A percentile compares a stretch with the other conserved stretches of the same genome.
phyloP scores from a whole-genome alignment of 2,329 filamentous ascomycete genomes.

The Penicillium freii region DNA sequence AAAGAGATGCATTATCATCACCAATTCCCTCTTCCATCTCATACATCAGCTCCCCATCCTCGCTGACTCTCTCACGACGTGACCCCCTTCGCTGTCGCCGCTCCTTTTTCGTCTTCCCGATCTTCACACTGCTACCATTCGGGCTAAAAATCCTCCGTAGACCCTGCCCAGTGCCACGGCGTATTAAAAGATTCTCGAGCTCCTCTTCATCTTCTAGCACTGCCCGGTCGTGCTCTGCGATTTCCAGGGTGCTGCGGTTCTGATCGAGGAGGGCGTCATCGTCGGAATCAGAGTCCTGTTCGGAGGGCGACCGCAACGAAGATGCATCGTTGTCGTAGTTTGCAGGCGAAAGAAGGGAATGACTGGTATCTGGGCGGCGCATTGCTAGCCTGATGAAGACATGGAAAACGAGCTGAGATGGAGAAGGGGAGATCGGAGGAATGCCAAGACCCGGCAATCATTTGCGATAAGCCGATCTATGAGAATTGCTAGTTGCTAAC shows the following conservation, averaged over 20 bases:
- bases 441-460: slow-evolving; percentile 2
- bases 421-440: slow-evolving; percentile 10
- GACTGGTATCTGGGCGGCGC: slow-evolving; percentile 21
- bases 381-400: slow-evolving; percentile 28
- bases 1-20: slow-evolving; percentile 63
- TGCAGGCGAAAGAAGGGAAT: slow-evolving; percentile 60
- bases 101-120: slow-evolving; percentile 49
- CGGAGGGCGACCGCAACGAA: slow-evolving; percentile 60
- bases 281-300: slow-evolving; percentile 74
- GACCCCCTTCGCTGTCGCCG: slow-evolving; percentile 52
- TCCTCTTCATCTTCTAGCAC: slow-evolving; percentile 74
- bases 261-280: slow-evolving; percentile 67
- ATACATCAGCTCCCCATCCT: slow-evolving; percentile 77
- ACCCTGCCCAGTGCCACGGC: slow-evolving; percentile 37
- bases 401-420: slow-evolving; percentile 18
- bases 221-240: slow-evolving; percentile 66
- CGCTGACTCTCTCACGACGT: slow-evolving; percentile 53
- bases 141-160: slow-evolving; percentile 43
- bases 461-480: slow-evolving; percentile 10
- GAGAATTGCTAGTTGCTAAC: not conserved
- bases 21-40: slow-evolving; percentile 77
- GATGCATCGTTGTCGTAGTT: slow-evolving; percentile 68
- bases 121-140: slow-evolving; percentile 50
- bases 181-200: slow-evolving; percentile 49
- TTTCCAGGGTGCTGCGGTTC: slow-evolving; percentile 66